phyloP scores from a whole-genome alignment of 768 basidiomycete species.

The Panaeolus cyanescens region DNA sequence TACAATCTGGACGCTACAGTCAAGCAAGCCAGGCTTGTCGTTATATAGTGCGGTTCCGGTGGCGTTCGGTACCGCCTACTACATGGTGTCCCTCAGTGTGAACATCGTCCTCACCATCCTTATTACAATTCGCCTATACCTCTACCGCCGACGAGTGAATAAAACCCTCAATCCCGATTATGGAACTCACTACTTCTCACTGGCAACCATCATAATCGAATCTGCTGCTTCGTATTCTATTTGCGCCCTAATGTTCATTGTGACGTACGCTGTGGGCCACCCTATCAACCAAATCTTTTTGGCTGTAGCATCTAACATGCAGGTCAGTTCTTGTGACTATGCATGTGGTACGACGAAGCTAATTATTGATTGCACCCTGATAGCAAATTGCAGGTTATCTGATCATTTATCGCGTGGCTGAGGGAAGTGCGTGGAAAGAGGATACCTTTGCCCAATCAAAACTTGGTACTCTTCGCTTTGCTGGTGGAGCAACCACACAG shows the following conservation, averaged over 20 bases:
- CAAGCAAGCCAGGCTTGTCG: conserved; percentile 40
- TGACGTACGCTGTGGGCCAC: conserved; percentile 39
- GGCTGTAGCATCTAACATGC: conserved; percentile 31
- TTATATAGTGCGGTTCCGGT: conserved; percentile 36
- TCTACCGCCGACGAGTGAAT: conserved; percentile 31
- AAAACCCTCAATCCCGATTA: conserved; percentile 32
- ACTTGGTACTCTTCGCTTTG: conserved; percentile 12
- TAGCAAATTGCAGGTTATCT: conserved; percentile 49
- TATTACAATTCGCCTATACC: conserved; percentile 34
- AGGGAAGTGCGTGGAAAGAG: conserved; percentile 44
- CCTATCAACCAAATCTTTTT: conserved; percentile 43
- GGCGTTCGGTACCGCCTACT: conserved; percentile 39
- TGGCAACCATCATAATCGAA: conserved; percentile 41
- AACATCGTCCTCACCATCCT: conserved; percentile 44
- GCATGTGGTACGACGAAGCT: neutral
- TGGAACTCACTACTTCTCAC: conserved; percentile 36
- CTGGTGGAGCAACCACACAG: conserved; percentile 3
- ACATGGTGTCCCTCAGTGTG: conserved; percentile 37
- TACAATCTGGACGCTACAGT: conserved; percentile 43
- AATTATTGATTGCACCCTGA: neutral
- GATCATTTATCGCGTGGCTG: conserved; percentile 48
- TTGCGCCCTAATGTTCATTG: conserved; percentile 39
- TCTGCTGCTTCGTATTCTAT: conserved; percentile 46
- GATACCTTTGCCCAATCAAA: conserved; percentile 20
- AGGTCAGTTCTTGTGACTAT: conserved; percentile 26